Conservation (phyloP, 2,329 filamentous ascomycete species). For the Xylariaceae sp. region DNA sequence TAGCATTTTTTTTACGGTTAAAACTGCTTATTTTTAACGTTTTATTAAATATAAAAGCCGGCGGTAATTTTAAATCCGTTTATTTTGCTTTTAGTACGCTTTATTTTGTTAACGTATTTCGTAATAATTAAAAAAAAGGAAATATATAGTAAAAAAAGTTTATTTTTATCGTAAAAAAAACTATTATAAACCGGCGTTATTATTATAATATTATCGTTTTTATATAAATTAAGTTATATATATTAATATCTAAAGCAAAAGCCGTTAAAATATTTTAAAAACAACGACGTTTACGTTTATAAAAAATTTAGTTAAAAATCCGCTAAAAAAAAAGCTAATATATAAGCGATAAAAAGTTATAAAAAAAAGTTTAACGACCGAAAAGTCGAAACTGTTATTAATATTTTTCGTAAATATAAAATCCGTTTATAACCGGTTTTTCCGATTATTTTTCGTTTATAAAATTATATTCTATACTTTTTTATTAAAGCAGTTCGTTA, state of each 20-base stretch:
- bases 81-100: no score
- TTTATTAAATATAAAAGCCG: no score
- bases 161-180: not conserved
- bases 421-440: not conserved
- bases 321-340: no score
- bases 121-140: not conserved
- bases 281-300: not conserved
- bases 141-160: not conserved
- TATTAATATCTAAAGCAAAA: not conserved
- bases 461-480: not conserved
- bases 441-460: not conserved
- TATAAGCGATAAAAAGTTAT: not conserved
- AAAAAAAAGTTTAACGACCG: not conserved
- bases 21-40: no score
- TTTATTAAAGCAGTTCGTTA: not conserved
- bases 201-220: not conserved
- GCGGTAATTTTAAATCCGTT: no score
- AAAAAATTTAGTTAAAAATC: not conserved
- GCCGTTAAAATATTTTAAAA: not conserved
- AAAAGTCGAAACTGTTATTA: not conserved
- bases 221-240: not conserved
- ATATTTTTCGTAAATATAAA: not conserved
- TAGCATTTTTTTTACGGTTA: no score
- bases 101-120: no score
- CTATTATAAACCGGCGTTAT: not conserved